Evolutionary conservation across 441 rosid species (phyloP).

Genomic region (Populus hybrid): DNA sequence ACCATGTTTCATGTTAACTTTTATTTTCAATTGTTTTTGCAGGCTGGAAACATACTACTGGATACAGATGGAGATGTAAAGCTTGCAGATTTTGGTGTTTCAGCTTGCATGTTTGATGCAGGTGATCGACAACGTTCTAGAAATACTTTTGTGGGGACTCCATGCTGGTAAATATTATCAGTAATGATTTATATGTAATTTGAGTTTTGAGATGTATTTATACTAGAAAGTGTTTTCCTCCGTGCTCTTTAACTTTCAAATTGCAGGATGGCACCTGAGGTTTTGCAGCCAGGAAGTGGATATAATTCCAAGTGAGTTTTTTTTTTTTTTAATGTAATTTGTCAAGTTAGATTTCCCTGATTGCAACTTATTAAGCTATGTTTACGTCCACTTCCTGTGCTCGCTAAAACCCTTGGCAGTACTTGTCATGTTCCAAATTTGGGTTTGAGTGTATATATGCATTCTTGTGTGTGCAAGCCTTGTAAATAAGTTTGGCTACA

Average conservation of each 20-base stretch:
- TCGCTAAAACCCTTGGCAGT: not conserved
- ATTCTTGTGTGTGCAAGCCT: not conserved
- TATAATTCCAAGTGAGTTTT: conserved; percentile 96
- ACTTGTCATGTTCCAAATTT: not conserved
- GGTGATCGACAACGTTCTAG: conserved; percentile 97
- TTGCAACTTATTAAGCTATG: not conserved
- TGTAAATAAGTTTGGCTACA: not conserved
- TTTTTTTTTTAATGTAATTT: conserved; percentile 4
- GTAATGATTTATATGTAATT: not conserved
- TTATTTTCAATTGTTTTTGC: conserved; percentile 20
- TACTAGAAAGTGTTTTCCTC: not conserved
- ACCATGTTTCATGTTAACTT: conserved; percentile 4
- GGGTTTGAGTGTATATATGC: not conserved
- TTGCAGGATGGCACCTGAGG: conserved; percentile 66
- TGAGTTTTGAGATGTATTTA: not conserved
- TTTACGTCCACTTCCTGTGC: not conserved
- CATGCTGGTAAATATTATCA: conserved; percentile 73
- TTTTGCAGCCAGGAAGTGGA: conserved; percentile 70
- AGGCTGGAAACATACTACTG: conserved; percentile 97
- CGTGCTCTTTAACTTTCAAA: conserved; percentile 18
- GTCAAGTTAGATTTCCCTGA: not conserved
- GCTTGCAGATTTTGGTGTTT: conserved; percentile 97
- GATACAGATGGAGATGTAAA: conserved; percentile 76
- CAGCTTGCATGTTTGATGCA: conserved; percentile 95
- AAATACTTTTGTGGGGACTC: conserved; percentile 99